Evolutionary conservation across 257 asterid genomes (phyloP), one percentile per base, ranked within the genome.

Genomic region (Linderniella brevidens): DNA sequence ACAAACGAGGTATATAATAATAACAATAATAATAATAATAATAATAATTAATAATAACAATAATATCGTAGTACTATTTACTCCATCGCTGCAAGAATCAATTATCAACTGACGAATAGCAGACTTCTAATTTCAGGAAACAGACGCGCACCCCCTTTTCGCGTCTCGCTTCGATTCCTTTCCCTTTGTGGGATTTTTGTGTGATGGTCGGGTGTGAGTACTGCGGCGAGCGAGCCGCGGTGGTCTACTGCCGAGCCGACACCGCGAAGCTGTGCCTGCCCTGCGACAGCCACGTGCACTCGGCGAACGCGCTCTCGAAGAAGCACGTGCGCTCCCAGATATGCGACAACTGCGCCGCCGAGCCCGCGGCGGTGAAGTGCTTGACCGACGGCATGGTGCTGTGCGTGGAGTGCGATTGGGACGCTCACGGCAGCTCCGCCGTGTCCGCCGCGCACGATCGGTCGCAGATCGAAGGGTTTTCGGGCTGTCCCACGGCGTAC

Each of bases 291-390:
- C 95, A 76, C 52, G 95, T 88, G 54, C 97, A 88, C 72, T 67
- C 83, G 11, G 97, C 92, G 37, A 88, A 88, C 77, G 78, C 86
- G 13, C 80, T 88, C 41, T 80, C 97, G 9, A 67, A 64, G 17
- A 83, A 83, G 75, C 97, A 88, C 49, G 54, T 72, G 49, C 97
- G 95, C 6, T 76, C 86, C 17, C 95, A 74, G 95, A 83, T 88
- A 88, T 88, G 95, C 61, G 95, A 83, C 55, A 78, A 80, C 58
- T 83, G 97, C 68, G 69, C 69, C 55, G 71, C 92, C 39, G 90
- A 69, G 51, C 86, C 95, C n/a, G 86, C 82, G 0, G 54, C 88
- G 32, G 66, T 80, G 48, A 73, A 84, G 17, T 88, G 97, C 62
- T 57, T 72, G 64, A 78, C 93, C 57, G 93, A 88, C 67, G 75